Percentiles rank a stretch among this genome's conserved stretches.
phyloP scores from a whole-genome alignment of 768 basidiomycete genomes.

The Pleurotus salmoneostramineus region DNA sequence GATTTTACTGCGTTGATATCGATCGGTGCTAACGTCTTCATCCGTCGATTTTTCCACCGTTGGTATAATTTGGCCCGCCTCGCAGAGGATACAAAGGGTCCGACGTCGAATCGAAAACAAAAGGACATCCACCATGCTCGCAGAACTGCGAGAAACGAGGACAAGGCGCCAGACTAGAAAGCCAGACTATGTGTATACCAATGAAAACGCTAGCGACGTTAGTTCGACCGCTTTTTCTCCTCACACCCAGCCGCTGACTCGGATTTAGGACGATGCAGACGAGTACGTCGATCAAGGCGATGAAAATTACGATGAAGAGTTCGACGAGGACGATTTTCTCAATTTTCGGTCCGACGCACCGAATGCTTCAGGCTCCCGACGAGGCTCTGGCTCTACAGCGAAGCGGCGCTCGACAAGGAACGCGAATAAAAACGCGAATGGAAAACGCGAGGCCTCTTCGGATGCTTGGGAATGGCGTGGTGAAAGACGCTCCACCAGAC shows the following conservation, averaged over 20 bases:
- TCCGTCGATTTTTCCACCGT: conserved; percentile 6
- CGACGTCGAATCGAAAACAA: conserved; percentile 70
- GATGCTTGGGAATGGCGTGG: conserved; percentile 68
- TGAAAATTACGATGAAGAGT: conserved; percentile 61
- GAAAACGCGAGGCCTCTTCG: conserved; percentile 45
- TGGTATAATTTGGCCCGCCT: background rate
- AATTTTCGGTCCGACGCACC: conserved; percentile 37
- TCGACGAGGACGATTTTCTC: conserved; percentile 50
- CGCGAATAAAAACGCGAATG: conserved; percentile 43
- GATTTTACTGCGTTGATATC: conserved; percentile 9
- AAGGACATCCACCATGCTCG: conserved; percentile 61
- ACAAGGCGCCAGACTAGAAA: conserved; percentile 69
- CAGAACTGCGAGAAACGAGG: conserved; percentile 75
- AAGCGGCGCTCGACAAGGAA: conserved; percentile 54
- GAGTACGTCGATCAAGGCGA: conserved; percentile 68
- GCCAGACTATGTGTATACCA: conserved; percentile 80
- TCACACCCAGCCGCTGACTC: conserved; percentile 19
- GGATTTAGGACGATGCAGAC: conserved; percentile 51
- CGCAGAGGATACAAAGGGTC: conserved; percentile 66
- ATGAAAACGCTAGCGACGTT: conserved; percentile 63
- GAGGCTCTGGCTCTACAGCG: conserved; percentile 23
- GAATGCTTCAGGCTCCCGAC: conserved; percentile 36
- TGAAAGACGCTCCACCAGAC: conserved; percentile 67
- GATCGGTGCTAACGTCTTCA: background rate
- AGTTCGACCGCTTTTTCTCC: conserved; percentile 21